Evolutionary conservation across 257 asterid genomes (phyloP).

Genomic region (Oldenlandia corymbosa): DNA sequence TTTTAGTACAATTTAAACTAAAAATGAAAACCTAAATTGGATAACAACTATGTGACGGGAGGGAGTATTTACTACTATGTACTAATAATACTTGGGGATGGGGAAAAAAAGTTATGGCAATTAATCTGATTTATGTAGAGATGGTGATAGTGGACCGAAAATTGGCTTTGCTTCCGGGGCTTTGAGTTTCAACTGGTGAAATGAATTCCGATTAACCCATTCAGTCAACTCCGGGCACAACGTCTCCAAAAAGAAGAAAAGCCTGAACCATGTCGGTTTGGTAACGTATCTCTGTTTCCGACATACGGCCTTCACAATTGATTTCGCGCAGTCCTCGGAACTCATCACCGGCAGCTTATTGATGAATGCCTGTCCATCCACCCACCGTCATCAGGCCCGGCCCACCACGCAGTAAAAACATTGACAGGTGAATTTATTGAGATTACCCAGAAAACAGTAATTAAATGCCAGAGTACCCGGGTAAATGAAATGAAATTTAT

Average conservation of each 20-base stretch:
- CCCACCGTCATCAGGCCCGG: background rate
- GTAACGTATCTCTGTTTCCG: slow-evolving; percentile 16
- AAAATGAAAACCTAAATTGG: too few relatives aligned
- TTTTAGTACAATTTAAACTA: too few relatives aligned
- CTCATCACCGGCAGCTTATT: slow-evolving; percentile 16
- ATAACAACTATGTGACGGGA: too few relatives aligned
- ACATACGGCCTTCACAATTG: slow-evolving; percentile 17
- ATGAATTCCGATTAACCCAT: background rate
- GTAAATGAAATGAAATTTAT: background rate
- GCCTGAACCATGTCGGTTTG: slow-evolving; percentile 13
- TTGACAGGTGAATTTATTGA: too few relatives aligned
- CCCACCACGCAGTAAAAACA: too few relatives aligned
- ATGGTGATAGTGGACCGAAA: background rate
- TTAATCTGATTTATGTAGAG: background rate
- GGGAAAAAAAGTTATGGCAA: background rate
- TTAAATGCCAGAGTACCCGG: too few relatives aligned
- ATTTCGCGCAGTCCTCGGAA: slow-evolving; percentile 18
- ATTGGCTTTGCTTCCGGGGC: background rate
- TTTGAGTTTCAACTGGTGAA: background rate
- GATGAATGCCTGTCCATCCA: background rate
- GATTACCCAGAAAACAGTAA: too few relatives aligned
- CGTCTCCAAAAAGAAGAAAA: background rate
- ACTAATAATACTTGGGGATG: too few relatives aligned
- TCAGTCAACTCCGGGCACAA: slow-evolving; percentile 14
- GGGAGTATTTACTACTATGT: too few relatives aligned